Percentiles rank a stretch among this genome's conserved stretches.
phyloP scores from a whole-genome alignment of 768 basidiomycete species.

The Mycena rebaudengoi region DNA sequence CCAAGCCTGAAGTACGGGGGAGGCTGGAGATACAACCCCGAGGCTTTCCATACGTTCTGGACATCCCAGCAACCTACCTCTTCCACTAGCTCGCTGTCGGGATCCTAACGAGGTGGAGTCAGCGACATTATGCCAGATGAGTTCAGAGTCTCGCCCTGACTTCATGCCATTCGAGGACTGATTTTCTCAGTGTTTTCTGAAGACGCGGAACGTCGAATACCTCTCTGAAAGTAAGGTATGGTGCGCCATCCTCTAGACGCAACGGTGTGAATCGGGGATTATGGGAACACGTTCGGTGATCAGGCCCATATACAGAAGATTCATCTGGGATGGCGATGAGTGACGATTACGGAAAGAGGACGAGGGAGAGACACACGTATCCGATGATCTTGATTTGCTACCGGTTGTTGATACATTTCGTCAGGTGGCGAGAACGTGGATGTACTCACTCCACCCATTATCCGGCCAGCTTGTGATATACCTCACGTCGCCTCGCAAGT shows the following conservation, averaged over 20 bases:
- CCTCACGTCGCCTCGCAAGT: conserved; percentile 1
- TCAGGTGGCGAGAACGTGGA: not conserved
- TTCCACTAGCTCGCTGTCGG: not conserved
- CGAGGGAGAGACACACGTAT: not conserved
- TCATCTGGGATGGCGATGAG: not conserved
- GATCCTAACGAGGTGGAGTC: not conserved
- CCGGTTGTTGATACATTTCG: not conserved
- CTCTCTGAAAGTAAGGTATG: conserved; percentile 38
- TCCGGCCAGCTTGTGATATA: conserved; percentile 4
- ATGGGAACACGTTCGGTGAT: conserved; percentile 3
- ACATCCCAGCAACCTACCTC: not conserved
- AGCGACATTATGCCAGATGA: not conserved
- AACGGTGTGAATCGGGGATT: not conserved
- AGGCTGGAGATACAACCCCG: too few relatives aligned
- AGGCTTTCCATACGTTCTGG: too few relatives aligned
- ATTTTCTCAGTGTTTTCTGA: conserved; percentile 31
- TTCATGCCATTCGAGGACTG: conserved; percentile 47
- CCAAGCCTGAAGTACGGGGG: too few relatives aligned
- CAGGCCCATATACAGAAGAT: not conserved
- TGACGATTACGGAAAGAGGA: not conserved
- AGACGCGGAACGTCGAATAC: conserved; percentile 45
- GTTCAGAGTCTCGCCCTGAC: conserved; percentile 33
- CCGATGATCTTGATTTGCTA: conserved; percentile 7
- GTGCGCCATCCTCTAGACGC: not conserved
- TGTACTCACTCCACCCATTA: not conserved